A percentile compares a stretch with the other conserved stretches of the same genome.
Conservation (phyloP, 306 rosid genomes). For the Carpinus viminea region DNA sequence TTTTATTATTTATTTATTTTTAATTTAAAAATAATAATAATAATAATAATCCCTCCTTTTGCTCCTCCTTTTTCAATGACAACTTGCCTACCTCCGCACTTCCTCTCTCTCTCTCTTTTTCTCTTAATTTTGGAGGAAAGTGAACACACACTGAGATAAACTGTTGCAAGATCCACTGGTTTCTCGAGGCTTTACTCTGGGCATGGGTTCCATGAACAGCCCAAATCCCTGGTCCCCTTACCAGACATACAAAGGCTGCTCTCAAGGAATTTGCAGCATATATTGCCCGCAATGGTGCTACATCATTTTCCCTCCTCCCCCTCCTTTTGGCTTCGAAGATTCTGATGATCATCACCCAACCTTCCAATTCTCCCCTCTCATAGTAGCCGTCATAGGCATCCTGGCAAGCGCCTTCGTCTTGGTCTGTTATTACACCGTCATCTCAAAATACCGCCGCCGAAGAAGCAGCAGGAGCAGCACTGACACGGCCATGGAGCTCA, state of each 20-base stretch:
- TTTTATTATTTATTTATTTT: too few species aligned
- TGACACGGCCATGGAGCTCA: constrained; percentile 3
- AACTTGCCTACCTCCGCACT: constrained; percentile 7
- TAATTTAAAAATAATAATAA: too few species aligned
- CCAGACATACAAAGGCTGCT: constrained; percentile 51
- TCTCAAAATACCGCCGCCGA: constrained; percentile 57
- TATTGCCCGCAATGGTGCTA: constrained; percentile 86
- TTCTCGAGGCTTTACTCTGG: not conserved
- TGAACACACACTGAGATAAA: not conserved
- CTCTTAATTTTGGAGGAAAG: not conserved
- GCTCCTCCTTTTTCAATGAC: constrained; percentile 1
- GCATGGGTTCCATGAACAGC: constrained; percentile 43
- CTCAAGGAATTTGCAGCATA: constrained; percentile 67
- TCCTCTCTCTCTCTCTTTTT: not conserved
- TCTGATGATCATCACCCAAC: not conserved
- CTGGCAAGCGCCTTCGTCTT: constrained; percentile 62
- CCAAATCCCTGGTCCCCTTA: constrained; percentile 54
- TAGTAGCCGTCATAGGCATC: constrained; percentile 71
- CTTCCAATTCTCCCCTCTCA: constrained; percentile 72
- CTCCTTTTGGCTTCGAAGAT: constrained; percentile 33
- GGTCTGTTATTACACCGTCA: constrained; percentile 58
- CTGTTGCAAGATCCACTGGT: constrained; percentile 12
- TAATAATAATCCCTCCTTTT: not conserved
- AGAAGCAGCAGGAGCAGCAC: constrained; percentile 7
- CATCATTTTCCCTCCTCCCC: constrained; percentile 68